Evolutionary conservation across 2,329 filamentous ascomycete species (phyloP).

Genomic region (Microsporum audouinii): DNA sequence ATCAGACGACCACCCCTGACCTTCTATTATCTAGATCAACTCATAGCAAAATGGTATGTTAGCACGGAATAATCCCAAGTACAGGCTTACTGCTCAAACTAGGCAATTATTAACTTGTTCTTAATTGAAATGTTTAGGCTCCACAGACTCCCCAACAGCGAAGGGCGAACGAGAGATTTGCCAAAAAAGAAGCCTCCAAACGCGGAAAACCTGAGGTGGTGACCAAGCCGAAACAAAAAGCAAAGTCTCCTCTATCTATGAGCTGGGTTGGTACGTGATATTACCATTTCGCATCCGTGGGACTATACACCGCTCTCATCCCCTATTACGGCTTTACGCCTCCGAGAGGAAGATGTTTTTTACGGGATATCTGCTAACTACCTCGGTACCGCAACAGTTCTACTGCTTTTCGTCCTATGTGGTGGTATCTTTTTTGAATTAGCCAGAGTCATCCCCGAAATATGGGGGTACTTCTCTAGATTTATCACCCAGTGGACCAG

Average conservation of each 20-base stretch:
- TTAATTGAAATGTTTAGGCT: slow-evolving; percentile 33
- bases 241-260: slow-evolving; percentile 44
- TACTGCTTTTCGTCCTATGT: slow-evolving; percentile 53
- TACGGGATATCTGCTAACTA: not conserved
- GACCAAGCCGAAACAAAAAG: slow-evolving; percentile 38
- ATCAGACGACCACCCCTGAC: not conserved
- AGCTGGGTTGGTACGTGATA: slow-evolving; percentile 48
- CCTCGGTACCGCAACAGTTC: slow-evolving; percentile 30
- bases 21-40: not conserved
- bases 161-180: slow-evolving; percentile 51
- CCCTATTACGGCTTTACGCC: too few relatives aligned
- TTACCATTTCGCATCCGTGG: not conserved
- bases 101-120: not conserved
- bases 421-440: slow-evolving; percentile 51
- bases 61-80: not conserved
- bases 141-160: slow-evolving; percentile 54
- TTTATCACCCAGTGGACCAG: slow-evolving; percentile 14
- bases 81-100: not conserved
- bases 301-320: not conserved
- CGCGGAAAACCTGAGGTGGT: slow-evolving; percentile 43
- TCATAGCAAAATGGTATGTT: not conserved
- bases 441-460: slow-evolving; percentile 33
- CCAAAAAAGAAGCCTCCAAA: slow-evolving; percentile 48
- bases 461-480: slow-evolving; percentile 23
- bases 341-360: too few relatives aligned